phyloP scores from a whole-genome alignment of 2,329 filamentous ascomycete genomes.

The Venturia oleaginea region DNA sequence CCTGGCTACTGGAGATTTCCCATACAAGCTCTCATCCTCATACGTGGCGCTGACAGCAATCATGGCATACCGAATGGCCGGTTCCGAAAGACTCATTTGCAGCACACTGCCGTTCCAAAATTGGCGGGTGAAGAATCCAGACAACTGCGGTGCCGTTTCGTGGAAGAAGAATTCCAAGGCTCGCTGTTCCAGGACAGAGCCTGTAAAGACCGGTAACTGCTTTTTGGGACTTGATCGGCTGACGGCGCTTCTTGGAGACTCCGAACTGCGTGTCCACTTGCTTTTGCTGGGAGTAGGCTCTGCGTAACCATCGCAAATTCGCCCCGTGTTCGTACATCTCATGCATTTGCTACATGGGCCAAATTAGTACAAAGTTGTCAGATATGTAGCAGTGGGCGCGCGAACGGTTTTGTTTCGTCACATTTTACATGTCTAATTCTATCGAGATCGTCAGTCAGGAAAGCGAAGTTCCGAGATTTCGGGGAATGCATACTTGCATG shows the following conservation, averaged over 20 bases:
- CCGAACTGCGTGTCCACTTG: neutral
- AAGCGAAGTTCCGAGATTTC: neutral
- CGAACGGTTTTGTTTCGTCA: constrained; percentile 11
- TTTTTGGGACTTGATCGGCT: neutral
- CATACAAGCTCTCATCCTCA: constrained; percentile 3
- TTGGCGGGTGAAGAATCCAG: neutral
- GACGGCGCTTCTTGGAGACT: neutral
- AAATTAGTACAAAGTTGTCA: neutral
- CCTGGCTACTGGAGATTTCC: constrained; percentile 4
- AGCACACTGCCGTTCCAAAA: constrained; percentile 12
- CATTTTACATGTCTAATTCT: constrained; percentile 15
- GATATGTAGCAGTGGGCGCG: neutral
- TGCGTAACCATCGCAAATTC: constrained; percentile 15
- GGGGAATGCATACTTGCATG: constrained; percentile 10
- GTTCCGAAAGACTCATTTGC: constrained; percentile 9
- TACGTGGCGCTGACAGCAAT: constrained; percentile 11
- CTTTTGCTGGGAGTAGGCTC: neutral
- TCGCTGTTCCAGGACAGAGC: neutral
- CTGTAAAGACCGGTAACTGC: neutral
- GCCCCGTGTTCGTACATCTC: constrained; percentile 11
- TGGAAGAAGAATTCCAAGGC: constrained; percentile 13
- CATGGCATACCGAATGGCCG: constrained; percentile 10
- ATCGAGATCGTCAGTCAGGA: neutral
- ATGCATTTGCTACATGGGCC: neutral
- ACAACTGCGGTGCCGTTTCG: constrained; percentile 5